Percentiles rank a stretch among this genome's conserved stretches.
Evolutionary conservation across 2,329 filamentous ascomycete genomes (phyloP).

Genomic region (Pseudogymnoascus sp.): DNA sequence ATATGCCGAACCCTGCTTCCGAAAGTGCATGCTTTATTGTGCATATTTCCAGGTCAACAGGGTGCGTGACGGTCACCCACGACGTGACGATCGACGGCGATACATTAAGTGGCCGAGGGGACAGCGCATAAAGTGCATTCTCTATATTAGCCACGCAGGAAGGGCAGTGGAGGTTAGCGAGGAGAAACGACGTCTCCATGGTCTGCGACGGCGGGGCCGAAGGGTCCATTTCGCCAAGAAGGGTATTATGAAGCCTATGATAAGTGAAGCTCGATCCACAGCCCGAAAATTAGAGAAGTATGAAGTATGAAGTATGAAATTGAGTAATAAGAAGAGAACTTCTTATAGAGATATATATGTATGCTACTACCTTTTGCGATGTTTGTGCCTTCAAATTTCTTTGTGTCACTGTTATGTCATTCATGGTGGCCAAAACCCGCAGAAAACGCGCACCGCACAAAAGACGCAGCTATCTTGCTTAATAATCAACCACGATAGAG

Average conservation of each 20-base stretch:
- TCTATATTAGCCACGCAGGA: constrained; percentile 63
- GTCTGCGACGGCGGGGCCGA: constrained; percentile 24
- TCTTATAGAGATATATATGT: constrained; percentile 3
- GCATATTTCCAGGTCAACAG: constrained; percentile 33
- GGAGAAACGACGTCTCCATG: constrained; percentile 40
- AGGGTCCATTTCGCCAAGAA: constrained; percentile 2
- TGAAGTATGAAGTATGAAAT: neutral
- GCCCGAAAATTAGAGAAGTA: neutral
- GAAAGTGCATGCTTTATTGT: constrained; percentile 41
- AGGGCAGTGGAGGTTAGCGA: constrained; percentile 70
- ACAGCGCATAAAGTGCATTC: constrained; percentile 40
- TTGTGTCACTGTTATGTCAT: constrained; percentile 1
- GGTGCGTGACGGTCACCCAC: constrained; percentile 54
- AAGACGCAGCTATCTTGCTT: neutral
- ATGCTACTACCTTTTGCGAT: neutral
- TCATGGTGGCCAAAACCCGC: neutral
- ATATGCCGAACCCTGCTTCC: constrained; percentile 50
- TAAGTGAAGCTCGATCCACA: neutral
- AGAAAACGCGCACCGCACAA: constrained; percentile 4
- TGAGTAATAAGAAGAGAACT: neutral
- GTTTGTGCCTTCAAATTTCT: constrained; percentile 3
- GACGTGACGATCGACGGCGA: constrained; percentile 65
- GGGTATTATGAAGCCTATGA: neutral
- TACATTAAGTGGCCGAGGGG: constrained; percentile 46
- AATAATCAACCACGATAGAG: neutral